Percentiles rank a stretch among this genome's conserved stretches.
phyloP scores from a whole-genome alignment of 2,329 filamentous ascomycete genomes.

The Colletotrichum destructivum region DNA sequence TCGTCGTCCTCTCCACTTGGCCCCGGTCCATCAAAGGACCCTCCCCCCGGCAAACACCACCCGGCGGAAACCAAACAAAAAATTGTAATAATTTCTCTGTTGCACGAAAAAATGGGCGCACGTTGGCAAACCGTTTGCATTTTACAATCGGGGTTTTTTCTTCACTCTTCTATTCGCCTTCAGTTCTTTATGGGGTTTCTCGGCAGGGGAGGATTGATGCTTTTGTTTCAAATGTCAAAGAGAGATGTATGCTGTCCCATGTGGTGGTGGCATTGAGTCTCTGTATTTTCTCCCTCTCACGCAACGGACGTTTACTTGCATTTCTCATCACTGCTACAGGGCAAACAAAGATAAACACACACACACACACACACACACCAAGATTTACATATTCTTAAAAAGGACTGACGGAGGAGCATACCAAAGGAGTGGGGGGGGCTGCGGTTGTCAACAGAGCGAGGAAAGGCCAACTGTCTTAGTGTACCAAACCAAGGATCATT shows the following conservation, averaged over 20 bases:
- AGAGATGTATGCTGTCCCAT: background rate
- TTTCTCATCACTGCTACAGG: slow-evolving; percentile 29
- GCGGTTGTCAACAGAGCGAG: background rate
- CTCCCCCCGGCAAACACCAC: background rate
- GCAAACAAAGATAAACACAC: slow-evolving; percentile 23
- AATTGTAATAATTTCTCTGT: slow-evolving; percentile 39
- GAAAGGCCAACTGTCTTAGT: slow-evolving; percentile 18
- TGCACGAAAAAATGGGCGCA: slow-evolving; percentile 33
- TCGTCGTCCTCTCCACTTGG: background rate
- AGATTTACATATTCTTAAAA: slow-evolving; percentile 24
- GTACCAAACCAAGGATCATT: background rate
- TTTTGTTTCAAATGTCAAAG: slow-evolving; percentile 12
- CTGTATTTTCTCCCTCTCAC: background rate
- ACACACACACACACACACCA: slow-evolving; percentile 11
- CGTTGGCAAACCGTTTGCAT: slow-evolving; percentile 29
- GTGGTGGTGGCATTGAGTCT: background rate
- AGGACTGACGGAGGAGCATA: slow-evolving; percentile 3
- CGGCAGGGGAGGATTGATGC: slow-evolving; percentile 3
- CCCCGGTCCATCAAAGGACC: background rate
- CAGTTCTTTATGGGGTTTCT: background rate
- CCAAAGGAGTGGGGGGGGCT: slow-evolving; percentile 1
- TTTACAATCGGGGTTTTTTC: background rate
- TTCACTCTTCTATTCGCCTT: background rate
- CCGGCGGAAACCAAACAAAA: background rate
- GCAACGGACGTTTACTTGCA: slow-evolving; percentile 32